A percentile compares a stretch with the other conserved stretches of the same genome.
These are phyloP conservation scores for Halophytophthora batemanensis DNA, from an alignment of 352 stramenopile genomes.

Conservation along the genomic window DNA sequence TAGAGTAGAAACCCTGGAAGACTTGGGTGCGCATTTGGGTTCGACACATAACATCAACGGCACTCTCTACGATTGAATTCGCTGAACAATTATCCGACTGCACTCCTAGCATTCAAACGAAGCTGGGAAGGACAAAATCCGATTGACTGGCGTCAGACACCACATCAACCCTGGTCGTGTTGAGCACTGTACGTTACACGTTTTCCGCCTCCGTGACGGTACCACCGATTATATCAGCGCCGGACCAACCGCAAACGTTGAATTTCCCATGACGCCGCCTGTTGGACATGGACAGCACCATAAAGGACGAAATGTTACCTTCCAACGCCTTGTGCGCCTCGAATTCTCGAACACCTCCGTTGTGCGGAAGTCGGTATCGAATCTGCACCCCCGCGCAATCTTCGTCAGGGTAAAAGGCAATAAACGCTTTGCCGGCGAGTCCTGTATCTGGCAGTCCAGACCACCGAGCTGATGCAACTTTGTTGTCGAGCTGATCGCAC, in stretches of 20 bases:
- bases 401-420: constrained; percentile 19
- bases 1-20: too few relatives aligned
- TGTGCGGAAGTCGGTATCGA: constrained; percentile 4
- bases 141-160: too few relatives aligned
- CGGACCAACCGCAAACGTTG: constrained; percentile 15
- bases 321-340: constrained; percentile 6
- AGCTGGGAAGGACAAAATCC: constrained; percentile 18
- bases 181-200: too few relatives aligned
- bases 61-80: too few relatives aligned
- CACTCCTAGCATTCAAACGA: neutral
- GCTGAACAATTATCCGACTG: too few relatives aligned
- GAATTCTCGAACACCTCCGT: constrained; percentile 11
- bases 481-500: constrained; percentile 20
- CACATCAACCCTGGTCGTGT: too few relatives aligned
- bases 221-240: neutral
- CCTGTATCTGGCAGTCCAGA: constrained; percentile 10
- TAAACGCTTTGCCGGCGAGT: constrained; percentile 9
- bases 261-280: neutral
- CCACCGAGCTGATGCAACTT: constrained; percentile 13
- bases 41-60: too few relatives aligned
- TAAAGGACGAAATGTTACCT: constrained; percentile 9
- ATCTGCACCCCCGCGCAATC: constrained; percentile 9
- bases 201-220: constrained; percentile 11
- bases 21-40: too few relatives aligned
- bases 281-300: constrained; percentile 9